These are phyloP conservation scores for Microcos paniculata DNA, from an alignment of 345 rosid genomes.

Conservation along the genomic window DNA sequence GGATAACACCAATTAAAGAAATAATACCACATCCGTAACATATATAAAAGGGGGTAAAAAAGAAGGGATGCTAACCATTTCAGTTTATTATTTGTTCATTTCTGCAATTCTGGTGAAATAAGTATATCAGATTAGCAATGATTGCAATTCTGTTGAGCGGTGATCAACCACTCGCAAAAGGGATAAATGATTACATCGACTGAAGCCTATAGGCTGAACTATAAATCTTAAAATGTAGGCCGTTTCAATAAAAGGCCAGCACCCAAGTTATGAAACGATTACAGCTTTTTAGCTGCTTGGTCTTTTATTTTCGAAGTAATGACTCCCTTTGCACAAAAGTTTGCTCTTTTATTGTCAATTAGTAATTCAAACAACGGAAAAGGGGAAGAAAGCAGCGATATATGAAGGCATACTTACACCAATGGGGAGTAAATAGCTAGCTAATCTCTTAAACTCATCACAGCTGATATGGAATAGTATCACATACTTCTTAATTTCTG, in stretches of 20 bases:
- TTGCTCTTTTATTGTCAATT: background rate
- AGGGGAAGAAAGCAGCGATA: background rate
- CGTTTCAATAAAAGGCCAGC: background rate
- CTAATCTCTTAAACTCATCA: background rate
- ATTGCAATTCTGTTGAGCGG: background rate
- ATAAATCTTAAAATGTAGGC: background rate
- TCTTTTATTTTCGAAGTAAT: background rate
- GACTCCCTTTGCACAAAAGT: background rate
- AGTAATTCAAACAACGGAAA: background rate
- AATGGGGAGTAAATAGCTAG: background rate
- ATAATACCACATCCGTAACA: background rate
- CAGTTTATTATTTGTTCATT: background rate
- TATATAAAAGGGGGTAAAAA: background rate
- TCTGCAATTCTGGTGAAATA: background rate
- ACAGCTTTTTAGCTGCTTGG: background rate
- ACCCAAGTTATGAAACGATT: background rate
- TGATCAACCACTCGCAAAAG: background rate
- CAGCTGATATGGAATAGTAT: background rate
- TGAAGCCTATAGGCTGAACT: background rate
- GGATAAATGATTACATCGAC: background rate
- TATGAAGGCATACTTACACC: background rate
- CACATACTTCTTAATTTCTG: background rate
- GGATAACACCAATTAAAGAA: background rate
- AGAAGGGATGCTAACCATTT: background rate
- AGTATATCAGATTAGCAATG: background rate